These are phyloP conservation scores for Brassica hybrid DNA, from an alignment of 441 rosid species.

Conservation along the genomic window DNA sequence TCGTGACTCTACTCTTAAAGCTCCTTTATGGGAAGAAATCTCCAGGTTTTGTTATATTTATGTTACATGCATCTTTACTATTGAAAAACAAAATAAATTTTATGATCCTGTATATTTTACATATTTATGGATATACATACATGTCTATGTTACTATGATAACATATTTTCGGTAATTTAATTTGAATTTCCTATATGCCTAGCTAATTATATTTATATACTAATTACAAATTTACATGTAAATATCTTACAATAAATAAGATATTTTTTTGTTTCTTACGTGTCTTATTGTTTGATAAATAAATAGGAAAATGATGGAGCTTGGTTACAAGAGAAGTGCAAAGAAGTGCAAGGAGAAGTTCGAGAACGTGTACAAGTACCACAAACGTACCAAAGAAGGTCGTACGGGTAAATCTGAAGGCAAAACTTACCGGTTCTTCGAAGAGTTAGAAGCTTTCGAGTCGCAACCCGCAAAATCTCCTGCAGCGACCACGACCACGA, in stretches of 20 bases:
- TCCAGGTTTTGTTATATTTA: slow-evolving; percentile 65
- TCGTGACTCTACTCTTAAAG: slow-evolving; percentile 79
- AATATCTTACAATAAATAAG: not conserved
- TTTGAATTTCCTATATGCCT: not conserved
- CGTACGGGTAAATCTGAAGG: slow-evolving; percentile 66
- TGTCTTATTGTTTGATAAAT: slow-evolving; percentile 31
- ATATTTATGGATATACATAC: slow-evolving; percentile 10
- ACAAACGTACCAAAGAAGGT: slow-evolving; percentile 88
- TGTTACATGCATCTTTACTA: slow-evolving; percentile 28
- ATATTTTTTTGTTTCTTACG: not conserved
- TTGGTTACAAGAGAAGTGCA: slow-evolving; percentile 77
- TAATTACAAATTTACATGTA: not conserved
- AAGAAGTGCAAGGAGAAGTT: slow-evolving; percentile 97
- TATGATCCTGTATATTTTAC: slow-evolving; percentile 23
- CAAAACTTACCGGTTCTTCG: slow-evolving; percentile 77
- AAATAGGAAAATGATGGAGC: slow-evolving; percentile 79
- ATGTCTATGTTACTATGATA: not conserved
- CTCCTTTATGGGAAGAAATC: slow-evolving; percentile 92
- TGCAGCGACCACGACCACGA: slow-evolving; percentile 8
- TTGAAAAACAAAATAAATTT: not conserved
- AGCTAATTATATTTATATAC: slow-evolving; percentile 17
- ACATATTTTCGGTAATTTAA: not conserved
- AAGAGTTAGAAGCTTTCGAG: slow-evolving; percentile 80
- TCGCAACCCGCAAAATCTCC: slow-evolving; percentile 35
- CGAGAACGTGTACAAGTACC: slow-evolving; percentile 91